Base-by-base conservation (phyloP, 1,139 yeast species). In the Pichia sp. region DNA sequence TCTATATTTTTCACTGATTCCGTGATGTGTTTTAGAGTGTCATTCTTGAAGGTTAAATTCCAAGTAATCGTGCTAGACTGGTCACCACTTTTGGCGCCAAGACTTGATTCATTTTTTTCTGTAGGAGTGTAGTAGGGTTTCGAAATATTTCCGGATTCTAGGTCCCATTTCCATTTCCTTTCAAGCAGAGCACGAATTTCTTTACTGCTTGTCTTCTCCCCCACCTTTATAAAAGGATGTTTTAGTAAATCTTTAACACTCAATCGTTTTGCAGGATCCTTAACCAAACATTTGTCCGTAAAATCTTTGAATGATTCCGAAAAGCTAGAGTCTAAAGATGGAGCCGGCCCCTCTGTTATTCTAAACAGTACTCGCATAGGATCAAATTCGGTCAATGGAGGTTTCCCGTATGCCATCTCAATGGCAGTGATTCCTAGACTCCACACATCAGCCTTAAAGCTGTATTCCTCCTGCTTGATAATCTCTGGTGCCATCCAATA, bases 401-500 rank as follows among this genome's bases (percentile, higher is more conserved):
- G 97, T 61, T 82, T 87, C 0, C 96, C 95, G 27, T 76, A 78
- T n/a, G 87, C 86, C 59, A 90, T 73, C 66, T 90, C 97, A 58
- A 85, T 87, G 1, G 92, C 87, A 40, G 96, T 89, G 59, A 93
- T 89, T 0, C 99, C 99, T 55, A 95, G 73, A 0, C 97, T 90
- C 99, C 99, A 95, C 2, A 93, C 83, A 69, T 95, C 99, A 0
- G 99, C 97, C 61, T 87, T 81, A 66, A 79, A 87, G 60, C 89
- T 84, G 68, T 95, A 95, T 10, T 93, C 96, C 49, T 87, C 86
- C 67, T 90, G 96, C 64, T 84, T 73, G 47, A 93, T 87, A 2
- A 93, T 96, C 65, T 95, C 99, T 0, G 99, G 99, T 0, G 98
- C 95, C 99, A 95, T 95, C 95, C 98, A 93, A 68, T 92, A 93